A percentile compares a stretch with the other conserved stretches of the same genome.
phyloP scores from a whole-genome alignment of 2,329 filamentous ascomycete genomes.

The Exserohilum rostratum region DNA sequence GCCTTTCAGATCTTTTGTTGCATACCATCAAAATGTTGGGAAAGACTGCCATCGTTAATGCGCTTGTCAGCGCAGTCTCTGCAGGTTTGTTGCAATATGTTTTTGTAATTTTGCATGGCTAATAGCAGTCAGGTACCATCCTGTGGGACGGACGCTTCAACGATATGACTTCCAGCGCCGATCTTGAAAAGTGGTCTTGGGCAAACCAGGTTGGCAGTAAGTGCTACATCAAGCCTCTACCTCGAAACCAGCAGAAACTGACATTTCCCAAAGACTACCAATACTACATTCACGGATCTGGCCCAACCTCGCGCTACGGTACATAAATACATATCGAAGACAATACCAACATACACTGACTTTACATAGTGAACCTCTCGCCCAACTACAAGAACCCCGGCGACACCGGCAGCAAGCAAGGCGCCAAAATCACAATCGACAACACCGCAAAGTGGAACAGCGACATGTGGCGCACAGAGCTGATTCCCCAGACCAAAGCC shows the following conservation, averaged over 20 bases:
- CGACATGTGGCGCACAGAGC: conserved; percentile 75
- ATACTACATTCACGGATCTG: conserved; percentile 73
- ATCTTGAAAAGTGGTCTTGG: conserved; percentile 69
- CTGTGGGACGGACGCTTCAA: conserved; percentile 73
- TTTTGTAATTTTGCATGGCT: background rate
- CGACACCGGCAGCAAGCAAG: conserved; percentile 66
- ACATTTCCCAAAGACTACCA: conserved; percentile 60
- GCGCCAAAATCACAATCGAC: conserved; percentile 71
- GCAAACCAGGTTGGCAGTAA: conserved; percentile 66
- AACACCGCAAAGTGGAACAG: conserved; percentile 72
- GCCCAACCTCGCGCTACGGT: conserved; percentile 60
- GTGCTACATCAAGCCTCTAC: conserved; percentile 57
- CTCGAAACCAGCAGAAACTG: background rate
- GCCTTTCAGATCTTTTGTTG: background rate
- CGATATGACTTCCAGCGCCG: conserved; percentile 59
- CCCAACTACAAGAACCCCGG: conserved; percentile 68
- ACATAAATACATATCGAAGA: background rate
- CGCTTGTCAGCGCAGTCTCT: conserved; percentile 42
- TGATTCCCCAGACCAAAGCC: conserved; percentile 72
- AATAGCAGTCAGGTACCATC: conserved; percentile 50
- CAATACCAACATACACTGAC: background rate
- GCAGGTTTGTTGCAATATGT: conserved; percentile 26
- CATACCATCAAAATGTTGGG: conserved; percentile 36
- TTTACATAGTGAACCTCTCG: conserved; percentile 59
- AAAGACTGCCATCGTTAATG: conserved; percentile 34